phyloP scores from a whole-genome alignment of 2,329 filamentous ascomycete species.

The Sarocladium oryzae region DNA sequence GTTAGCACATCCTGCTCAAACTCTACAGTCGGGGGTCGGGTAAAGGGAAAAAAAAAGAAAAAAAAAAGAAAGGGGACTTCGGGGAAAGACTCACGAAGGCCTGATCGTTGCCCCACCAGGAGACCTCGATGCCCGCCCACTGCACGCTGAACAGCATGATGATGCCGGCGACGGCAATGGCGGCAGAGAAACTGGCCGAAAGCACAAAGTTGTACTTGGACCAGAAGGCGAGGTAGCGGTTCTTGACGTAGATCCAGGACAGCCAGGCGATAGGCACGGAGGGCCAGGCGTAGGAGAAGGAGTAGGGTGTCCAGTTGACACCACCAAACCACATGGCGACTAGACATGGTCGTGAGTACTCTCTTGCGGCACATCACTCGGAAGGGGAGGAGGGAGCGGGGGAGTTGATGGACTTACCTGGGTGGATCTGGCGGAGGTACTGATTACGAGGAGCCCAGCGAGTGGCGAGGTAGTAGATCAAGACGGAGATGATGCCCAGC shows the following conservation, averaged over 20 bases:
- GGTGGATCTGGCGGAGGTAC: conserved; percentile 32
- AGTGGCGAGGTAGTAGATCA: conserved; percentile 25
- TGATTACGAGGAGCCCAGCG: conserved; percentile 24
- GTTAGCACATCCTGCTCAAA: no score
- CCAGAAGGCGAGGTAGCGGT: conserved; percentile 34
- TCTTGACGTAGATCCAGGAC: conserved; percentile 14
- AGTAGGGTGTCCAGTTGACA: conserved; percentile 10
- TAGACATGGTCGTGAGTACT: no score
- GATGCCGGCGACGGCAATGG: conserved; percentile 34
- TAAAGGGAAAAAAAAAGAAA: no score
- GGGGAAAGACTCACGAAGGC: conserved; percentile 9
- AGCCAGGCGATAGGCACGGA: conserved; percentile 16
- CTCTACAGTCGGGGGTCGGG: no score
- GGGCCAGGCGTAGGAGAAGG: conserved; percentile 14
- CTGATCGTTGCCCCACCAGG: conserved; percentile 39
- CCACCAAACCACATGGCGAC: conserved; percentile 28
- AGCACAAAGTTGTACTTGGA: conserved; percentile 41
- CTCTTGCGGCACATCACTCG: not conserved
- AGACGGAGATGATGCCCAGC: conserved; percentile 25
- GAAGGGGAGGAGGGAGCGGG: not conserved
- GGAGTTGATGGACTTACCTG: conserved; percentile 10
- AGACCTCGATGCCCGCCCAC: conserved; percentile 22
- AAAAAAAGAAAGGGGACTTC: no score
- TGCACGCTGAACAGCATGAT: conserved; percentile 36
- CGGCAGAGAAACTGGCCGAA: conserved; percentile 34